phyloP scores from a whole-genome alignment of 345 rosid species.

The Raphanus raphanistrum region DNA sequence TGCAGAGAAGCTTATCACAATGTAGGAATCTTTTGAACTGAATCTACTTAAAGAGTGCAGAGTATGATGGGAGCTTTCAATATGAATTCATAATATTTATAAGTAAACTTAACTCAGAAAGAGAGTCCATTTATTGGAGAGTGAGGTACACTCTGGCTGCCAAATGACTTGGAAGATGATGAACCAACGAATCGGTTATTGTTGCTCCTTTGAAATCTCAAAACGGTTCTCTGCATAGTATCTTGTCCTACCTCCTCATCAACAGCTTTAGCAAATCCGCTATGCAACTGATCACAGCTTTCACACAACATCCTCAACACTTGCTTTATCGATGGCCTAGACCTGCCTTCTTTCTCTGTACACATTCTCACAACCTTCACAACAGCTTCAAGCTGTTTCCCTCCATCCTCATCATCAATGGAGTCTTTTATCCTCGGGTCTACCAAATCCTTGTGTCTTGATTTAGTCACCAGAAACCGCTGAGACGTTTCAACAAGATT shows the following conservation, averaged over 20 bases:
- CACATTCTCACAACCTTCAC: conserved; percentile 72
- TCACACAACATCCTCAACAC: conserved; percentile 76
- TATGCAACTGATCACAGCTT: conserved; percentile 71
- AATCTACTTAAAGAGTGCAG: conserved; percentile 17
- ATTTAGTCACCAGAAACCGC: conserved; percentile 50
- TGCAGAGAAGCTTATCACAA: conserved; percentile 27
- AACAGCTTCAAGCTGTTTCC: conserved; percentile 61
- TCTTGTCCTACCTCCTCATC: conserved; percentile 66
- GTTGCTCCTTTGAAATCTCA: conserved; percentile 53
- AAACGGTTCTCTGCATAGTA: conserved; percentile 50
- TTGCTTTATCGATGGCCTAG: conserved; percentile 88
- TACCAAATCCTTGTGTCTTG: conserved; percentile 56
- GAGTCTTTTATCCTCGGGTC: conserved; percentile 60
- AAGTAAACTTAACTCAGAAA: conserved; percentile 30
- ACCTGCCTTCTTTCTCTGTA: conserved; percentile 79
- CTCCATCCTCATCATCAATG: conserved; percentile 44
- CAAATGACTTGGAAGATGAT: conserved; percentile 75
- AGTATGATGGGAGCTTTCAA: conserved; percentile 20
- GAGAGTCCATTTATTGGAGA: conserved; percentile 38
- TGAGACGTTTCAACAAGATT: conserved; percentile 77
- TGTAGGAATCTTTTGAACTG: conserved; percentile 31
- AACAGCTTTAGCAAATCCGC: conserved; percentile 58
- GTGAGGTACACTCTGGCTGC: conserved; percentile 59
- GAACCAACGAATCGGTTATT: conserved; percentile 65
- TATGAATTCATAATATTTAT: conserved; percentile 24